phyloP scores from a whole-genome alignment of 2,329 filamentous ascomycete species.

The Pseudodiploospora longispora region DNA sequence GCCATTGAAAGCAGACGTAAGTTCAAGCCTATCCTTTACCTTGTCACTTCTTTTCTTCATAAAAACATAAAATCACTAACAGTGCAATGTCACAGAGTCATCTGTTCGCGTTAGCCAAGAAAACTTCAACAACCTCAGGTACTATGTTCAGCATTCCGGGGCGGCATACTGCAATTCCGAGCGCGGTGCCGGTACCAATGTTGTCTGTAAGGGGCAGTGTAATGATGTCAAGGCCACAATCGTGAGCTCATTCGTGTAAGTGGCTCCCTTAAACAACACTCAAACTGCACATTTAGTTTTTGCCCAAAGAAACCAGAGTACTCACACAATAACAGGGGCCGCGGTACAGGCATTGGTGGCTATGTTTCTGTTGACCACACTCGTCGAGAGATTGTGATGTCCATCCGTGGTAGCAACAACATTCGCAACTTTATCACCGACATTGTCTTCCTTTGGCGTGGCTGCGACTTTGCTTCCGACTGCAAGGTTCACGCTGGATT shows the following conservation, averaged over 20 bases:
- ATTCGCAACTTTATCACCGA: conserved; percentile 56
- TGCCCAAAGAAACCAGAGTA: neutral
- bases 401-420: conserved; percentile 51
- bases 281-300: neutral
- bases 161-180: conserved; percentile 47
- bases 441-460: conserved; percentile 22
- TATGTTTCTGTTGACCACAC: conserved; percentile 43
- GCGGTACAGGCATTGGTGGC: conserved; percentile 37
- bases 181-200: conserved; percentile 24
- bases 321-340: conserved; percentile 24
- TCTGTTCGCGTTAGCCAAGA: conserved; percentile 17
- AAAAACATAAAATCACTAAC: neutral
- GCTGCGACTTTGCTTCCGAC: conserved; percentile 24
- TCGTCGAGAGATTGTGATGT: conserved; percentile 47
- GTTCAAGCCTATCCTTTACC: neutral
- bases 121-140: conserved; percentile 33
- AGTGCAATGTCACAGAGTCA: neutral
- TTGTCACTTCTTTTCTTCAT: too few relatives aligned
- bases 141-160: conserved; percentile 43
- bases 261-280: neutral
- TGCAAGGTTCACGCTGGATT: conserved; percentile 54
- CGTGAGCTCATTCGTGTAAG: conserved; percentile 33
- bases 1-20: conserved; percentile 27
- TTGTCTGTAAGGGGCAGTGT: conserved; percentile 40
- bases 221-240: conserved; percentile 36